Conservation (phyloP, 306 rosid species). For the Gleditsia sinensis region DNA sequence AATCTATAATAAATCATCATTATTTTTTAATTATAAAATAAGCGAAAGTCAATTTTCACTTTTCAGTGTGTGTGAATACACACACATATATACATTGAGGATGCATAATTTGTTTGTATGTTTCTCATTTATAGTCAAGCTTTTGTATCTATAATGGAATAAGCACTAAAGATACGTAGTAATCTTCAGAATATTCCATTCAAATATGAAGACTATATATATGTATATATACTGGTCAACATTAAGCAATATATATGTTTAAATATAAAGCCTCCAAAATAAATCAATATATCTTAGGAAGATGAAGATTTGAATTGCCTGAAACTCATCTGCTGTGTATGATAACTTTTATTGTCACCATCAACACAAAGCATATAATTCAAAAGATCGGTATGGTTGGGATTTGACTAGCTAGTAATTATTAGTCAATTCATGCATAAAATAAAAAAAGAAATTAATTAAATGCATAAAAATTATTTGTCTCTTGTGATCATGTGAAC, state of each 20-base stretch:
- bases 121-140: too few species aligned
- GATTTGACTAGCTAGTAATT: slow-evolving; percentile 33
- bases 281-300: neutral
- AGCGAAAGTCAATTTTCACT: too few species aligned
- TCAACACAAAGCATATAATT: slow-evolving; percentile 15
- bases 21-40: too few species aligned
- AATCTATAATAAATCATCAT: too few species aligned
- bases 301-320: neutral
- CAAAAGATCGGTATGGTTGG: slow-evolving; percentile 17
- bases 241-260: slow-evolving; percentile 14
- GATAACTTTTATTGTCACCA: slow-evolving; percentile 29
- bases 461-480: neutral
- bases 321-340: neutral
- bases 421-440: neutral
- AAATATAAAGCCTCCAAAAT: slow-evolving; percentile 14
- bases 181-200: too few species aligned
- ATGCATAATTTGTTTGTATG: too few species aligned
- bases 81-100: too few species aligned
- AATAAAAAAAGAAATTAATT: neutral
- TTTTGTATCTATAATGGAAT: too few species aligned
- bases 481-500: neutral
- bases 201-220: too few species aligned
- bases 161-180: too few species aligned
- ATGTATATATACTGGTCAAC: slow-evolving; percentile 12
- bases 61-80: too few species aligned